Percentiles rank a stretch among this genome's conserved stretches.
phyloP scores from a whole-genome alignment of 2,329 filamentous ascomycete genomes.

The Capronia americana region DNA sequence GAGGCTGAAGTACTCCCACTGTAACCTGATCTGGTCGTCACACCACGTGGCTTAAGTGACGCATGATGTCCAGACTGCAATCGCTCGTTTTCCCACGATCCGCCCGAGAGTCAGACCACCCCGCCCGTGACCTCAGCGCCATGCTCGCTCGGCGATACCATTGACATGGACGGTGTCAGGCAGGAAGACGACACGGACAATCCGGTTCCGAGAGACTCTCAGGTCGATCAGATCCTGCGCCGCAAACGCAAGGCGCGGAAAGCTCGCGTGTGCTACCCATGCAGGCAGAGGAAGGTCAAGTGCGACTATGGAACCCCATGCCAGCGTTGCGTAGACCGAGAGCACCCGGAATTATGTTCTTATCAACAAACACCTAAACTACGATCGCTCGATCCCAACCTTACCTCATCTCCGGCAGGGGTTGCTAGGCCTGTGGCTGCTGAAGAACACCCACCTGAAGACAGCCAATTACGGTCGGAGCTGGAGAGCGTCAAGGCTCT shows the following conservation, averaged over 20 bases:
- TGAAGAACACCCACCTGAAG: slow-evolving; percentile 3
- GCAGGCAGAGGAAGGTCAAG: slow-evolving; percentile 9
- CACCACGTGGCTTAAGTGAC: slow-evolving; percentile 3
- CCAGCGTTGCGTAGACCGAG: slow-evolving; percentile 55
- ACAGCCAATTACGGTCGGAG: slow-evolving; percentile 14
- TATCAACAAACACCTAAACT: slow-evolving; percentile 53
- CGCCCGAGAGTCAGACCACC: slow-evolving; percentile 6
- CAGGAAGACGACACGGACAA: slow-evolving; percentile 11
- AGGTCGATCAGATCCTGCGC: slow-evolving; percentile 9
- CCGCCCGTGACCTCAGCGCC: background rate
- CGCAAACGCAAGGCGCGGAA: slow-evolving; percentile 15
- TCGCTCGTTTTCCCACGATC: background rate
- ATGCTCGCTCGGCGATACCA: background rate
- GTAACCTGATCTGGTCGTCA: background rate
- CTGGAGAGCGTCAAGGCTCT: slow-evolving; percentile 14
- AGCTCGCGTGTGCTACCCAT: slow-evolving; percentile 10
- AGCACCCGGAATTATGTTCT: slow-evolving; percentile 55
- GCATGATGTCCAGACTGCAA: background rate
- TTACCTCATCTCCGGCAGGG: background rate
- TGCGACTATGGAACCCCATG: slow-evolving; percentile 47
- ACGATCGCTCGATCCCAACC: slow-evolving; percentile 7
- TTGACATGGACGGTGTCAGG: slow-evolving; percentile 1
- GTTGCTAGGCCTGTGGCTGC: background rate
- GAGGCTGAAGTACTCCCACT: background rate
- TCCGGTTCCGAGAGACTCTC: background rate